A percentile compares a stretch with the other conserved stretches of the same genome.
These are phyloP conservation scores for Aspergillus oerlinghausenensis DNA, from an alignment of 2,329 filamentous ascomycete species.

Conservation along the genomic window DNA sequence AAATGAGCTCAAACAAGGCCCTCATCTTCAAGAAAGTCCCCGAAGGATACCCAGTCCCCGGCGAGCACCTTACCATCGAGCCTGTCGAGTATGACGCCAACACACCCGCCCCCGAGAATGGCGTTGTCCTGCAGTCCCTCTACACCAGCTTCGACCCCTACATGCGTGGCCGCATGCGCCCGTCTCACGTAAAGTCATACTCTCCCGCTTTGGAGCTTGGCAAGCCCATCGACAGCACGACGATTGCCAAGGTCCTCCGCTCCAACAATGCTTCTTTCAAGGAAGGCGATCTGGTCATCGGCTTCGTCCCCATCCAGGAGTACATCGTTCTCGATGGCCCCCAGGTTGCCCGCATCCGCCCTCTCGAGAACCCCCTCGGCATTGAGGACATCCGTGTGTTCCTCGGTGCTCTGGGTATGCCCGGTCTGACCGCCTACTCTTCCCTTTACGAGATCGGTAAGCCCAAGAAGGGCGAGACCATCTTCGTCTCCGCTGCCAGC, in stretches of 20 bases:
- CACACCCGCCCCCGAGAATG: constrained; percentile 55
- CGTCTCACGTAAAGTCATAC: constrained; percentile 62
- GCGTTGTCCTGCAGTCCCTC: constrained; percentile 65
- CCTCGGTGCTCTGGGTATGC: constrained; percentile 73
- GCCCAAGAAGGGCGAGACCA: constrained; percentile 72
- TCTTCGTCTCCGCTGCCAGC: constrained; percentile 74
- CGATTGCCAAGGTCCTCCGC: constrained; percentile 66
- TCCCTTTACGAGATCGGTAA: constrained; percentile 70
- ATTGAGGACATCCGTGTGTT: constrained; percentile 55
- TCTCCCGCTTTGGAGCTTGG: constrained; percentile 57
- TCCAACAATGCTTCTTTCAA: constrained; percentile 61
- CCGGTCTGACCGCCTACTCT: constrained; percentile 69
- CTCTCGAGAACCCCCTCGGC: constrained; percentile 61
- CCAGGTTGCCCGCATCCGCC: constrained; percentile 42
- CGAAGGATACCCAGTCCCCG: constrained; percentile 61
- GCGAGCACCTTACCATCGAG: constrained; percentile 67
- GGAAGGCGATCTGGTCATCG: constrained; percentile 62
- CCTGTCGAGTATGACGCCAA: constrained; percentile 60
- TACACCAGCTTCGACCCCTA: constrained; percentile 81
- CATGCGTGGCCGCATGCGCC: constrained; percentile 74
- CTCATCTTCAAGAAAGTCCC: constrained; percentile 70
- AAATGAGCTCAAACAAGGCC: constrained; percentile 60
- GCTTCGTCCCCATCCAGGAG: constrained; percentile 59
- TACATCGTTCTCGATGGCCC: constrained; percentile 57
- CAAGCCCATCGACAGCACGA: constrained; percentile 60